Conservation (phyloP, 2,329 filamentous ascomycete genomes). For the Akanthomyces uredinophilus region DNA sequence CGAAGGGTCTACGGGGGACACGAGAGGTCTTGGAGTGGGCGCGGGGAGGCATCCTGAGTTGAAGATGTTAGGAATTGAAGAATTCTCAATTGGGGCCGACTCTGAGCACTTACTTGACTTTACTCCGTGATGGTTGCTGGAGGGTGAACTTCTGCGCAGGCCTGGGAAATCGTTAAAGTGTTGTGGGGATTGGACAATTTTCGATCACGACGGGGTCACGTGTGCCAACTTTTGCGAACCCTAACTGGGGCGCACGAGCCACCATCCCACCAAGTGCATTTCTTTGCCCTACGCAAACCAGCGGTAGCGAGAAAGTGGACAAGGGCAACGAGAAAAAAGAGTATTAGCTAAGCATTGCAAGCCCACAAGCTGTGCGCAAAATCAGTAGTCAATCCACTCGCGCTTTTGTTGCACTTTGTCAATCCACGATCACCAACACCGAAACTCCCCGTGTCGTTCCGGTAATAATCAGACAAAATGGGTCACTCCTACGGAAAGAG, state of each 20-base stretch:
- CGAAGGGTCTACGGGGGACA: slow-evolving; percentile 96
- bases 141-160: slow-evolving; percentile 15
- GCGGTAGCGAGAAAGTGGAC: slow-evolving; percentile 2
- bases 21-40: slow-evolving; percentile 99
- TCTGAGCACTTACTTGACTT: slow-evolving; percentile 33
- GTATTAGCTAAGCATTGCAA: slow-evolving; percentile 32
- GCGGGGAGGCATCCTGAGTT: slow-evolving; percentile 38
- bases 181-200: slow-evolving; percentile 30
- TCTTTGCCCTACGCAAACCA: slow-evolving; percentile 29
- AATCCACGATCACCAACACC: slow-evolving; percentile 41
- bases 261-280: slow-evolving; percentile 18
- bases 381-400: slow-evolving; percentile 32
- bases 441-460: slow-evolving; percentile 28
- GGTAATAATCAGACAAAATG: slow-evolving; percentile 58
- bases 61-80: slow-evolving; percentile 24
- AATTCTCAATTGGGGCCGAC: slow-evolving; percentile 14
- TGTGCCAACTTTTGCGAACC: slow-evolving; percentile 24
- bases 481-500: slow-evolving; percentile 84
- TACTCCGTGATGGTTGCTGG: slow-evolving; percentile 34
- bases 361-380: slow-evolving; percentile 35
- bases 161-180: slow-evolving; percentile 27
- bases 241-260: slow-evolving; percentile 24
- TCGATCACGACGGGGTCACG: slow-evolving; percentile 22
- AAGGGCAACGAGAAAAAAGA: slow-evolving; percentile 23
- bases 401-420: slow-evolving; percentile 25